Base-by-base conservation (phyloP, 75 land plant species). In the Pinus albicaulis region DNA sequence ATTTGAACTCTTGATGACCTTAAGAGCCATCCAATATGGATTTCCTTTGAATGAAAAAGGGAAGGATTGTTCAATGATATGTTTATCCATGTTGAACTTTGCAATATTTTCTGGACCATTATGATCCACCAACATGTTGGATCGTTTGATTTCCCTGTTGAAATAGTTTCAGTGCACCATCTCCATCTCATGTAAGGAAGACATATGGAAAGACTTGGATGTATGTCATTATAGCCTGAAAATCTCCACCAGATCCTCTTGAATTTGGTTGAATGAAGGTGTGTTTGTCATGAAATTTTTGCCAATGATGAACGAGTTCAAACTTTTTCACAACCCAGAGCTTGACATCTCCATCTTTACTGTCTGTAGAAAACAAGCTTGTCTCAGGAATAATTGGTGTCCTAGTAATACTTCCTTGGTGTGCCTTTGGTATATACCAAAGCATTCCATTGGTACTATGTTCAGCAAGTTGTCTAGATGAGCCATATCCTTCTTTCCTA, bases 301-400 rank as follows among this genome's bases (percentile, higher is more conserved):
- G 90, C 95, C 95, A 96, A 76, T 96, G 98, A 63, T 76, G 83
- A 11, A 94, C 82, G 55, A 96, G 72, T 78, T 88, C 78, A 52
- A 84, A 75, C 72, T 60, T 83, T 66, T 88, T 90, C 36, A 92
- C 99, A 89, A 93, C 99, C 97, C 99, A 96, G 56, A 96, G 92
- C 75, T 96, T 96, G 16, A 96, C 91, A 84, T 96, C 98, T 34
- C 99, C 99, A 84, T 96, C 97, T 86, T 90, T 94, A 81, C 99
- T 86, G 48, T 95, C 97, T 19, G 91, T 96, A 23, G 93, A 82
- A 76, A 96, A 96, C 73, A 92, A 82, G 60, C 88, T 84, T 22
- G 98, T 96, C 59, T 88, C 85, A 80, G 99, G 99, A 61, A 96
- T 88, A 31, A 91, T 82, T 60, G 91, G 74, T 79, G 92, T 86